Evolutionary conservation across 2,329 filamentous ascomycete genomes (phyloP).

Genomic region (Venturia effusa): DNA sequence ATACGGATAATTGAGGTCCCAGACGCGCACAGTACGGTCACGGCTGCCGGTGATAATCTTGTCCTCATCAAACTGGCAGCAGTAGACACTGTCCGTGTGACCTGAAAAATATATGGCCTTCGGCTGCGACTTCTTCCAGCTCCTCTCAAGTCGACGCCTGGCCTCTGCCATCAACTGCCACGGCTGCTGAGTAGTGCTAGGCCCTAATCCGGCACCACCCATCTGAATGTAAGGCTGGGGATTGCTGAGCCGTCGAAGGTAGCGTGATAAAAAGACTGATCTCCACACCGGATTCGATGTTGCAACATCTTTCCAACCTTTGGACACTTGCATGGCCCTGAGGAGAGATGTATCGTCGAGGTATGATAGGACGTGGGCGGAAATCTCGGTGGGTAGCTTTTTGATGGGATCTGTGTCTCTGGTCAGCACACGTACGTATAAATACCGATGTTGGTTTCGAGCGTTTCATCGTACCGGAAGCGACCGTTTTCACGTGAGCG

Average conservation of each 20-base stretch:
- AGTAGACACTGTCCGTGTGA: constrained; percentile 94
- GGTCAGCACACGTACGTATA: neutral
- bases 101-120: constrained; percentile 83
- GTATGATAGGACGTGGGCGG: constrained; percentile 47
- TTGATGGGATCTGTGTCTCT: constrained; percentile 38
- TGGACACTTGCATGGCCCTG: constrained; percentile 45
- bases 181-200: constrained; percentile 44
- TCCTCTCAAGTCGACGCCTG: constrained; percentile 60
- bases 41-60: constrained; percentile 97
- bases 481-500: constrained; percentile 11
- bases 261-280: constrained; percentile 47
- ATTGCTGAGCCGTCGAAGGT: constrained; percentile 34
- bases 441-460: neutral
- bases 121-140: constrained; percentile 61
- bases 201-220: constrained; percentile 42
- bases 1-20: constrained; percentile 77
- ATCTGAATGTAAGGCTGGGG: constrained; percentile 32
- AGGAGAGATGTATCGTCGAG: constrained; percentile 48
- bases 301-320: constrained; percentile 44
- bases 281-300: constrained; percentile 51
- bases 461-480: constrained; percentile 9
- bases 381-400: constrained; percentile 47
- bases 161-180: constrained; percentile 81
- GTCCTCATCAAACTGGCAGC: constrained; percentile 92
- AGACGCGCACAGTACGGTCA: constrained; percentile 89